Percentiles rank a stretch among this genome's conserved stretches.
Conservation (phyloP, 1,284 basidiomycete genomes). For the Melampsora americana region DNA sequence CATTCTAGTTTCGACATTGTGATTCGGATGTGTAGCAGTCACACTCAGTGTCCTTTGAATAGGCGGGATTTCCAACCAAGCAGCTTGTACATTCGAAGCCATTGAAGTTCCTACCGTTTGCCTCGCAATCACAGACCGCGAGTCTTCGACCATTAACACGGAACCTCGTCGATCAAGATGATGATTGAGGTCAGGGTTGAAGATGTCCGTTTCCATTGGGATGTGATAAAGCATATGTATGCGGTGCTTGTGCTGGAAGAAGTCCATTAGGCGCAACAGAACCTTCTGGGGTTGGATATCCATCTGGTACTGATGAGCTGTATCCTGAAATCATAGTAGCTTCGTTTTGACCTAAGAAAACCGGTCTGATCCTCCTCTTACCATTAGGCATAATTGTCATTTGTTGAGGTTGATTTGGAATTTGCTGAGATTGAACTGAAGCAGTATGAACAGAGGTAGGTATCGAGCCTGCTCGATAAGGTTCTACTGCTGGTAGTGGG, state of each 20-base stretch:
- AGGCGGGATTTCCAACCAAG: not conserved
- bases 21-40: not conserved
- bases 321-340: constrained; percentile 22
- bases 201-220: not conserved
- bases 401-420: constrained; percentile 49
- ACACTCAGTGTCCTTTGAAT: not conserved
- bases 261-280: not conserved
- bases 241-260: not conserved
- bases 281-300: not conserved
- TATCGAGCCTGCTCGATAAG: constrained; percentile 48
- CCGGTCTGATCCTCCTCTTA: constrained; percentile 67
- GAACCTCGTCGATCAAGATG: not conserved
- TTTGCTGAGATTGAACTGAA: constrained; percentile 36
- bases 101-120: constrained; percentile 1
- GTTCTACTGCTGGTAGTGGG: constrained; percentile 44
- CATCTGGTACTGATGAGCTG: constrained; percentile 2
- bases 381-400: constrained; percentile 56
- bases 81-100: not conserved
- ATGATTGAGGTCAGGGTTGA: not conserved
- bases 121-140: not conserved
- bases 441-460: constrained; percentile 31
- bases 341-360: constrained; percentile 55
- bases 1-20: not conserved
- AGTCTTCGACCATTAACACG: not conserved
- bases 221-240: constrained; percentile 13